A percentile compares a stretch with the other conserved stretches of the same genome.
Evolutionary conservation across 2,329 filamentous ascomycete species (phyloP).

Genomic region (Alternaria angustiovoidea): DNA sequence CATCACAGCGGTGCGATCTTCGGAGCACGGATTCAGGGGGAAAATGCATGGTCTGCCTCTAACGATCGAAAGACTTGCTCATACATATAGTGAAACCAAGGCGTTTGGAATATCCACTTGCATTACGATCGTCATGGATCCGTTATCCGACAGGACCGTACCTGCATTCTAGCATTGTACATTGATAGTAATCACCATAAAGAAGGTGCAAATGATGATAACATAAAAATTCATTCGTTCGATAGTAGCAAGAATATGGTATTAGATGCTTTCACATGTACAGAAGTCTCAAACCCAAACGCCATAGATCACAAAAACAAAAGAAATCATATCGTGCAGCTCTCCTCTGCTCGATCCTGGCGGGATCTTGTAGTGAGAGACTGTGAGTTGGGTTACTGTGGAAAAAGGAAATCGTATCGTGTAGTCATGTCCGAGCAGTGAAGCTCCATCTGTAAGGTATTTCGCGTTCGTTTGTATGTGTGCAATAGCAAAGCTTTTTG

Average conservation of each 20-base stretch:
- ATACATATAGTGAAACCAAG: neutral
- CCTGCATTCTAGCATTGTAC: neutral
- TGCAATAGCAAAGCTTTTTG: neutral
- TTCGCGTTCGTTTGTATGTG: neutral
- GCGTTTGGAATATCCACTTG: neutral
- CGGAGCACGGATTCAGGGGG: neutral
- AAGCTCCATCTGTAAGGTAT: conserved; percentile 21
- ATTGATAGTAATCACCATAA: neutral
- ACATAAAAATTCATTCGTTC: neutral
- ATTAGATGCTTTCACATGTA: conserved; percentile 14
- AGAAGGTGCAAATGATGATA: neutral
- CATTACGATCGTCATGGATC: neutral
- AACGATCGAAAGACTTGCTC: neutral
- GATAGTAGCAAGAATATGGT: conserved; percentile 7
- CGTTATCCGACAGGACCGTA: neutral
- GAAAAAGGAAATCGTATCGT: conserved; percentile 15
- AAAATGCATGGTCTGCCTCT: neutral
- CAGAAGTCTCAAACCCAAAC: conserved; percentile 9
- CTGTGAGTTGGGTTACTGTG: neutral
- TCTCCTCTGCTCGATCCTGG: neutral
- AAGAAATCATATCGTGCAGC: conserved; percentile 16
- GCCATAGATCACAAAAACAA: conserved; percentile 13
- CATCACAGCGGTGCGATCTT: neutral
- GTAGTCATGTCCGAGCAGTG: conserved; percentile 20
- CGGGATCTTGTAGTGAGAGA: neutral